These are phyloP conservation scores for Juglanconis oblonga DNA, from an alignment of 2,329 filamentous ascomycete genomes.

Conservation along the genomic window DNA sequence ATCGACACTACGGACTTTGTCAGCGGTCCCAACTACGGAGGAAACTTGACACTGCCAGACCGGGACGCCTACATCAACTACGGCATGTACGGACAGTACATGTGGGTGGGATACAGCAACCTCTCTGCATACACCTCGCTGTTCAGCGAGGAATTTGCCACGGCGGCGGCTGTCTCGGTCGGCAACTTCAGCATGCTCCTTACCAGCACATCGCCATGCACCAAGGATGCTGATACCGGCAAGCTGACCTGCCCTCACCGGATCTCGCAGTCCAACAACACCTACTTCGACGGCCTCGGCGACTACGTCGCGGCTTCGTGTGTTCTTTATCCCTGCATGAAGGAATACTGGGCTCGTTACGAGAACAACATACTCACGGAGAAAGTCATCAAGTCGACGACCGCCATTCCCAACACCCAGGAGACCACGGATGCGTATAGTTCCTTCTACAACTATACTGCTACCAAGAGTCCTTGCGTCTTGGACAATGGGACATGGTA, in stretches of 20 bases:
- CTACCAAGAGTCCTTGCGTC: conserved; percentile 13
- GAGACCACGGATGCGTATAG: background rate
- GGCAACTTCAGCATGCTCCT: conserved; percentile 23
- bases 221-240: conserved; percentile 3
- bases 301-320: conserved; percentile 17
- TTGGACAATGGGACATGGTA: conserved; percentile 17
- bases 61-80: conserved; percentile 20
- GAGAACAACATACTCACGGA: conserved; percentile 7
- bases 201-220: conserved; percentile 20
- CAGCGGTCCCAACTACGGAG: background rate
- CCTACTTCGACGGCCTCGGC: background rate
- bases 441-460: conserved; percentile 14
- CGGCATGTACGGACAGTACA: conserved; percentile 8
- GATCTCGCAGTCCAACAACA: conserved; percentile 1
- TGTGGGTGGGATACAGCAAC: conserved; percentile 19
- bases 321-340: conserved; percentile 20
- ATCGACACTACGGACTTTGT: conserved; percentile 23
- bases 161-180: conserved; percentile 12
- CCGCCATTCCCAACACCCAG: conserved; percentile 1
- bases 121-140: conserved; percentile 18
- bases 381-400: conserved; percentile 2
- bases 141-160: conserved; percentile 20
- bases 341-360: conserved; percentile 15
- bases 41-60: conserved; percentile 23
- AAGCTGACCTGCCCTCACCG: conserved; percentile 19